Conservation (phyloP, 164 flowering plant genomes). For the Cinnamomum micranthum region DNA sequence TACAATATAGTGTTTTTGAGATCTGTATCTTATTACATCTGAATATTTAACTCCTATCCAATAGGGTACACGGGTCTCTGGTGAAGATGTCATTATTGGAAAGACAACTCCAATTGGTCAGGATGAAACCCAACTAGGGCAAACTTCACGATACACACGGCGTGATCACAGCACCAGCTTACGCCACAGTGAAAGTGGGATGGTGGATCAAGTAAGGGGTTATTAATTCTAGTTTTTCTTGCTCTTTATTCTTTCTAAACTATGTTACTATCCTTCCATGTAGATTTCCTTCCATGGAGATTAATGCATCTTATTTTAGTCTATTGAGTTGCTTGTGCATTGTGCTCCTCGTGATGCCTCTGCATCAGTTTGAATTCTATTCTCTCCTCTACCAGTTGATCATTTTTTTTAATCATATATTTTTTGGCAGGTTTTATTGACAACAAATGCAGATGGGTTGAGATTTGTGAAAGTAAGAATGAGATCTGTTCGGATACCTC, state of each 20-base stretch:
- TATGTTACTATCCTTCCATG: not conserved
- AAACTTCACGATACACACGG: conserved; percentile 66
- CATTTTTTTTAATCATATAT: not conserved
- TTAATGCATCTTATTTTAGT: not conserved
- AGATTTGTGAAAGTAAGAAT: conserved; percentile 94
- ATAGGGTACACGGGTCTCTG: conserved; percentile 91
- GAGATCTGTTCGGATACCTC: conserved; percentile 83
- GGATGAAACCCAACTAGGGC: conserved; percentile 88
- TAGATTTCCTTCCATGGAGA: not conserved
- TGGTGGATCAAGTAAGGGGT: conserved; percentile 76
- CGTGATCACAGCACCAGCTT: conserved; percentile 96
- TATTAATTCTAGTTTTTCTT: not conserved
- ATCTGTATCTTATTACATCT: not conserved
- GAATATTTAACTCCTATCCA: conserved; percentile 1
- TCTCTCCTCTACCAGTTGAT: not conserved
- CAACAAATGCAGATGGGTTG: conserved; percentile 97
- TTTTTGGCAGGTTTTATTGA: conserved; percentile 63
- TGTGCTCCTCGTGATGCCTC: not conserved
- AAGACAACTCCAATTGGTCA: conserved; percentile 90
- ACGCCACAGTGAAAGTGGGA: conserved; percentile 98
- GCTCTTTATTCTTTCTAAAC: not conserved
- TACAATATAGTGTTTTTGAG: not conserved
- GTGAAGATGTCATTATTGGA: conserved; percentile 98
- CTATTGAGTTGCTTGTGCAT: not conserved
- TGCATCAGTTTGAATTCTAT: not conserved